Evolutionary conservation across 148 eudicot genomes (phyloP), one percentile per base, ranked within the genome.

Genomic region (Pharnaceum exiguum): DNA sequence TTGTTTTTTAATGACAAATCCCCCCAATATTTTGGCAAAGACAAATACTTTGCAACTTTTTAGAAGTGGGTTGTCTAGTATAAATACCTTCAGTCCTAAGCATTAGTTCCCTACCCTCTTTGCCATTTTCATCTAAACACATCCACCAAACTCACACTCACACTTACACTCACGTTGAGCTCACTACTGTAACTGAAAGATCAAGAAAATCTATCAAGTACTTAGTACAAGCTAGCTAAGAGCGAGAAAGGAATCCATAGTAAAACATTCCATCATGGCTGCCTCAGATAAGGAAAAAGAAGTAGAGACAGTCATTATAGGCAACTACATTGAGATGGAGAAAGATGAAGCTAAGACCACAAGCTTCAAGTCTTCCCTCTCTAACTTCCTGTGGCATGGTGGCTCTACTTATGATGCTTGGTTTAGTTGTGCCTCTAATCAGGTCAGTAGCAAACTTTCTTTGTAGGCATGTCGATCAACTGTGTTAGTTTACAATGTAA

Each of bases 381-480:
- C 83, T 2, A 72, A 74, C 15, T 60, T 91, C 47, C 84, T 91
- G 59, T 91, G 97, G 97, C 85, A 91, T 43, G 97, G 97, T 57
- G 97, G 97, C 54, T 91, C 97, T 9, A 82, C 78, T 27, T 91
- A 91, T 53, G 97, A 91, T 60, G 97, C 97, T 47, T 91, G 97
- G 97, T 91, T 91, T 57, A 91, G 97, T 61, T 91, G 97, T 50
- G 81, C 97, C 53, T 91, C 97, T 19, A 91, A 91, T 68, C 98
- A 91, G 94, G 96, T 89, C 7, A 0, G 0, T 38, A 35, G 7
- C 12, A 6, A 35, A 6, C 8, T 35, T 32, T 15, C 16, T 9
- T 8, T 7, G 21, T 23, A n/a, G 11, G 35, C 9, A 19, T 12
- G 25, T 51, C 5, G 16, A 12, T 60, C 7, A 19, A 5, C 23